A percentile compares a stretch with the other conserved stretches of the same genome.
Evolutionary conservation across 164 flowering plant genomes (phyloP).

Genomic region (Chimonanthus salicifolius): DNA sequence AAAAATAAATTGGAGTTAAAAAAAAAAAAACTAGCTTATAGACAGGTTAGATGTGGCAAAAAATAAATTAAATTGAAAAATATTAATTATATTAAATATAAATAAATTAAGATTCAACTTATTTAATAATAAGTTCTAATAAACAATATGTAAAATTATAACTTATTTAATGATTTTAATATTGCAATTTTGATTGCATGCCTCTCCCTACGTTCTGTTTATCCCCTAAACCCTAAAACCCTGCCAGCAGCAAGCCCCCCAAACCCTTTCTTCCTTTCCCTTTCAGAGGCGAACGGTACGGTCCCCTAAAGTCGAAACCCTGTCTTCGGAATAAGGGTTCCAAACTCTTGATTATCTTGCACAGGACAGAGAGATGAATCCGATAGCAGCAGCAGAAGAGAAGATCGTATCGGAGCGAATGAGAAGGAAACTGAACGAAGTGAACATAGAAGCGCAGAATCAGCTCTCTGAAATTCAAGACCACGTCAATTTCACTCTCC

Average conservation of each 20-base stretch:
- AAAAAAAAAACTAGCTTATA: too few species aligned
- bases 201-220: too few species aligned
- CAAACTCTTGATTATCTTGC: neutral
- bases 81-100: too few species aligned
- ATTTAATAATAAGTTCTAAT: too few species aligned
- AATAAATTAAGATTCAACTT: too few species aligned
- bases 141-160: too few species aligned
- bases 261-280: neutral
- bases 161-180: too few species aligned
- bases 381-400: slow-evolving; percentile 68
- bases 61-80: too few species aligned
- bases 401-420: slow-evolving; percentile 64
- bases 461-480: slow-evolving; percentile 76
- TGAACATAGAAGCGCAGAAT: slow-evolving; percentile 65
- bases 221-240: neutral
- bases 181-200: too few species aligned
- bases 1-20: too few species aligned
- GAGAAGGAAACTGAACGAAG: slow-evolving; percentile 62
- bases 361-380: slow-evolving; percentile 37
- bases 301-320: neutral
- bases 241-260: neutral
- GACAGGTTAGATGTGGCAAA: too few species aligned
- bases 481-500: slow-evolving; percentile 93
- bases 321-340: neutral
- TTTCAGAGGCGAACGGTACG: neutral